Evolutionary conservation across 768 basidiomycete genomes (phyloP).

Genomic region (Termitomyces sp.): DNA sequence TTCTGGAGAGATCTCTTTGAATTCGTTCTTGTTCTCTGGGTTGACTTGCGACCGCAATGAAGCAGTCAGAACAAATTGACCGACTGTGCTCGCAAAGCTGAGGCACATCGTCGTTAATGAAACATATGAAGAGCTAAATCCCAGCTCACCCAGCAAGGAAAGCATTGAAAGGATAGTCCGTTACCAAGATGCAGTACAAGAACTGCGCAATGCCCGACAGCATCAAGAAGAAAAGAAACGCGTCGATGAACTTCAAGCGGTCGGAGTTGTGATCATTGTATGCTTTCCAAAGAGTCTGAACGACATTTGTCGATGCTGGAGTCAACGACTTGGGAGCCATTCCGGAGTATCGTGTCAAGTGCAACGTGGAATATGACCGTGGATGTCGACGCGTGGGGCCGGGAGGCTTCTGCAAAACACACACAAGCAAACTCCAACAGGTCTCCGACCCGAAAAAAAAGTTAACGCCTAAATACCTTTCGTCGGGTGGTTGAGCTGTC

Average conservation of each 20-base stretch:
- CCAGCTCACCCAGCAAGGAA: slow-evolving; percentile 86
- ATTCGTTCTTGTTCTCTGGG: slow-evolving; percentile 75
- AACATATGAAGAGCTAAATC: background rate
- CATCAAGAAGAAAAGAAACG: slow-evolving; percentile 89
- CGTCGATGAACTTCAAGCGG: slow-evolving; percentile 91
- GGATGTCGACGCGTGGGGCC: slow-evolving; percentile 10
- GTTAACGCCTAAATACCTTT: slow-evolving; percentile 3
- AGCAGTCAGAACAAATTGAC: slow-evolving; percentile 95
- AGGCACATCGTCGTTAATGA: background rate
- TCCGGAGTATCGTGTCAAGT: slow-evolving; percentile 4
- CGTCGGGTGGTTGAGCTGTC: slow-evolving; percentile 6
- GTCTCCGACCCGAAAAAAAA: slow-evolving; percentile 7
- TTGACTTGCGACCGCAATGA: slow-evolving; percentile 92
- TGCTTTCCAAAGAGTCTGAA: slow-evolving; percentile 66
- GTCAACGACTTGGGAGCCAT: slow-evolving; percentile 35
- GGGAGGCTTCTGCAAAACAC: slow-evolving; percentile 30
- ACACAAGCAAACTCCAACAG: slow-evolving; percentile 18
- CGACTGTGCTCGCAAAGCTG: slow-evolving; percentile 90
- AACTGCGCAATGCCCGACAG: slow-evolving; percentile 90
- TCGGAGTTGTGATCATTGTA: slow-evolving; percentile 77
- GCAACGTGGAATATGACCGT: slow-evolving; percentile 30
- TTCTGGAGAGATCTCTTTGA: slow-evolving; percentile 92
- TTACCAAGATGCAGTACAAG: slow-evolving; percentile 85
- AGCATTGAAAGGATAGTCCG: slow-evolving; percentile 95
- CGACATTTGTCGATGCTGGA: slow-evolving; percentile 32